A percentile compares a stretch with the other conserved stretches of the same genome.
Conservation (phyloP, 2,329 filamentous ascomycete genomes). For the Sarocladium brachiariae region DNA sequence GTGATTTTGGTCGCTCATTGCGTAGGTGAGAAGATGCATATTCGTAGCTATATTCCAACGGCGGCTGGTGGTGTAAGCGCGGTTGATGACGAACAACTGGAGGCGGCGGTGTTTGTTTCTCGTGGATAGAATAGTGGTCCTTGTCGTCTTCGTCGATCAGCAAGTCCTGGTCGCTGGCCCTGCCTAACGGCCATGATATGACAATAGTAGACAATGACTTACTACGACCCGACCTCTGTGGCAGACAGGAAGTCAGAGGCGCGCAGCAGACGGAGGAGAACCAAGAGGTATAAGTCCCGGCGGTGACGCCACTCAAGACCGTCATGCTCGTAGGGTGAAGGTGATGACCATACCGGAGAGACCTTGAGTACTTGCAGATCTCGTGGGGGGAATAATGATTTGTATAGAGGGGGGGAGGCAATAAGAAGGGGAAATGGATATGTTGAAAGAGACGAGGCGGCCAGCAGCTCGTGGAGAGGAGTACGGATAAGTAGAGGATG, state of each 20-base stretch:
- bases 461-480: slow-evolving; percentile 6
- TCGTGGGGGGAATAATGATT: too few relatives aligned
- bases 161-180: slow-evolving; percentile 21
- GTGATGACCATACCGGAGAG: slow-evolving; percentile 2
- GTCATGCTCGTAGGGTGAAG: slow-evolving; percentile 5
- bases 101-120: slow-evolving; percentile 22
- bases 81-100: slow-evolving; percentile 2
- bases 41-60: slow-evolving; percentile 16
- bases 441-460: neutral
- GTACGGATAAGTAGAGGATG: slow-evolving; percentile 1
- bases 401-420: neutral
- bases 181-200: slow-evolving; percentile 21
- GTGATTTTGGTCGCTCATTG: slow-evolving; percentile 13
- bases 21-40: slow-evolving; percentile 15
- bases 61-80: neutral
- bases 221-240: slow-evolving; percentile 33
- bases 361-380: neutral
- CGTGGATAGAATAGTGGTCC: slow-evolving; percentile 11
- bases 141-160: slow-evolving; percentile 25
- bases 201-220: slow-evolving; percentile 23
- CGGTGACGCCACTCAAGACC: slow-evolving; percentile 6
- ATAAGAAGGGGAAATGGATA: neutral
- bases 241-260: slow-evolving; percentile 30
- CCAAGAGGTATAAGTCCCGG: slow-evolving; percentile 29
- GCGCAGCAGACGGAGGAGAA: slow-evolving; percentile 39